phyloP scores from a whole-genome alignment of 352 stramenopile genomes.

The Globisporangium carolinianum region DNA sequence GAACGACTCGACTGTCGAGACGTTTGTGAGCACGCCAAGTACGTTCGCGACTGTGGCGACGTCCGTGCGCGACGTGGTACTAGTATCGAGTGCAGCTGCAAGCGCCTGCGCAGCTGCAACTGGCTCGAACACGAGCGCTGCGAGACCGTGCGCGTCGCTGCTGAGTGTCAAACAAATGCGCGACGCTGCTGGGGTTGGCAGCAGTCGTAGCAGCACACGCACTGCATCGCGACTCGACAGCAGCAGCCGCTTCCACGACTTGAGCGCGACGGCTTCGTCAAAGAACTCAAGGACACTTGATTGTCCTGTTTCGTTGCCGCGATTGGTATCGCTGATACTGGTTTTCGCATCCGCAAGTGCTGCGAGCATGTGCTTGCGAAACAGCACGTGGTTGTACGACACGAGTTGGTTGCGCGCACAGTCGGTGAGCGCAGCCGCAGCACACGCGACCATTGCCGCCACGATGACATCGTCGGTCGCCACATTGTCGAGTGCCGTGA shows the following conservation, averaged over 20 bases:
- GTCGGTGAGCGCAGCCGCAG: conserved; percentile 20
- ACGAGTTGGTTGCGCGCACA: conserved; percentile 57
- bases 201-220: conserved; percentile 12
- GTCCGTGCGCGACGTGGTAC: not conserved
- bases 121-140: conserved; percentile 11
- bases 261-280: conserved; percentile 43
- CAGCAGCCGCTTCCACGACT: conserved; percentile 48
- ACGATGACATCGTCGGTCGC: conserved; percentile 16
- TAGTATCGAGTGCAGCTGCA: not conserved
- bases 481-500: not conserved
- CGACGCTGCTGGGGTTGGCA: conserved; percentile 12
- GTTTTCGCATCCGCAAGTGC: too few species aligned
- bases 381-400: conserved; percentile 27
- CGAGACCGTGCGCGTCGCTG: conserved; percentile 25
- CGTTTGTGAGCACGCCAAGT: conserved; percentile 50
- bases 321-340: not conserved
- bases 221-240: conserved; percentile 16
- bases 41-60: conserved; percentile 19
- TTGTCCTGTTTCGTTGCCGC: conserved; percentile 8
- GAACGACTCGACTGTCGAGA: conserved; percentile 32
- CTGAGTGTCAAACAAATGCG: conserved; percentile 55
- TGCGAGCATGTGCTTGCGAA: conserved; percentile 22
- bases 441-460: conserved; percentile 39
- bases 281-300: conserved; percentile 31
- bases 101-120: conserved; percentile 12